These are phyloP conservation scores for Trichoderma reesei DNA, from an alignment of 495 filamentous ascomycete species.

Conservation along the genomic window DNA sequence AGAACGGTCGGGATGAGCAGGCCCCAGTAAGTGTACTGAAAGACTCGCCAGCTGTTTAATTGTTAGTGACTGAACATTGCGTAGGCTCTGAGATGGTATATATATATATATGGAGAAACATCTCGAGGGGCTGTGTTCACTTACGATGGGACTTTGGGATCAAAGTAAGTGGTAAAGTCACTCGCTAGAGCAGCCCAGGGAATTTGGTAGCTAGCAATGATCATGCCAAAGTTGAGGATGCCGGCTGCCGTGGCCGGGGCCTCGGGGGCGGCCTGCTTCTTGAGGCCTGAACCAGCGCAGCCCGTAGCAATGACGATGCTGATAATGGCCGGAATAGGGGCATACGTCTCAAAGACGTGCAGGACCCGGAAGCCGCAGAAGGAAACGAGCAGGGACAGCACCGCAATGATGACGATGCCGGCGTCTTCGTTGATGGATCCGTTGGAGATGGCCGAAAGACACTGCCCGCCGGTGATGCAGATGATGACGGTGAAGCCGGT, in stretches of 20 bases:
- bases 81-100: too few species aligned
- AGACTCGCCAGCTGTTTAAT: conserved; percentile 26
- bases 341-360: conserved; percentile 51
- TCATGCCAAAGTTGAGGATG: conserved; percentile 33
- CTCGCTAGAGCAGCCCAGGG: conserved; percentile 36
- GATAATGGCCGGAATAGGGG: conserved; percentile 48
- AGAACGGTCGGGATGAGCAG: conserved; percentile 37
- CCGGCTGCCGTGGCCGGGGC: conserved; percentile 19
- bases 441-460: conserved; percentile 40
- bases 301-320: conserved; percentile 40
- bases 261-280: conserved; percentile 20
- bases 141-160: conserved; percentile 35
- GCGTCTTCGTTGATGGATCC: conserved; percentile 35
- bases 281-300: conserved; percentile 25
- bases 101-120: too few species aligned
- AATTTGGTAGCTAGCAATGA: conserved; percentile 37
- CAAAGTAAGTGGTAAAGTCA: conserved; percentile 41
- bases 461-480: conserved; percentile 37
- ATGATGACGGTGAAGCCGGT: conserved; percentile 41
- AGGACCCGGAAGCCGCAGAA: conserved; percentile 50
- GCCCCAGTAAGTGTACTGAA: conserved; percentile 37
- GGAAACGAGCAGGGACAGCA: conserved; percentile 45
- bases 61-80: too few species aligned
- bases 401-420: conserved; percentile 44
- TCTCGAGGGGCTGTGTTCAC: conserved; percentile 12